Percentiles rank a stretch among this genome's conserved stretches.
These are phyloP conservation scores for Phytophthora brassicae DNA, from an alignment of 352 stramenopile genomes.

Conservation along the genomic window DNA sequence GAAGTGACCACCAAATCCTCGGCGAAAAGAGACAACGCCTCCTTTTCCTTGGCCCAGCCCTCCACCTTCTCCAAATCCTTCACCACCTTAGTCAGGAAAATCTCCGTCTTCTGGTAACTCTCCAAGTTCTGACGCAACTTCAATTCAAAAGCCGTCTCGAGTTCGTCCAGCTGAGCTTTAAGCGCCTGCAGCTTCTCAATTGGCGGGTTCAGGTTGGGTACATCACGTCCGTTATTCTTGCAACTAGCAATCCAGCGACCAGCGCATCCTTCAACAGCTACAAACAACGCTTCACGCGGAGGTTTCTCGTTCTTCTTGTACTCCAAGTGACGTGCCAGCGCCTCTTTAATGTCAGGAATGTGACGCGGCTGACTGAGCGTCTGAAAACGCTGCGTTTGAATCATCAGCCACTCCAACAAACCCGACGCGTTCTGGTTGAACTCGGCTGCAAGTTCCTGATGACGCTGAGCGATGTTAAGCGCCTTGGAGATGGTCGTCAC, in stretches of 20 bases:
- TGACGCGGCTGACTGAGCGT: conserved; percentile 64
- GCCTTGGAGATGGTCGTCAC: conserved; percentile 90
- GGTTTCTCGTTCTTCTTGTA: conserved; percentile 91
- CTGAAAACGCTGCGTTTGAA: conserved; percentile 76
- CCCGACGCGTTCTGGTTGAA: conserved; percentile 73
- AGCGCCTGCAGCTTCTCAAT: conserved; percentile 82
- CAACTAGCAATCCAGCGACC: conserved; percentile 84
- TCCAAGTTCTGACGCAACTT: conserved; percentile 75
- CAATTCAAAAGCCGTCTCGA: conserved; percentile 73
- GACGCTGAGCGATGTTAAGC: conserved; percentile 88
- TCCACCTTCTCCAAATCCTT: conserved; percentile 87
- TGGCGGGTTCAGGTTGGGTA: conserved; percentile 66
- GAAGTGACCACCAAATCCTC: conserved; percentile 53
- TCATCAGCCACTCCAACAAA: conserved; percentile 71
- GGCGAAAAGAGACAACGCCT: conserved; percentile 67
- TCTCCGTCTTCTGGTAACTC: conserved; percentile 83
- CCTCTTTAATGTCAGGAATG: conserved; percentile 72
- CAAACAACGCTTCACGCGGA: conserved; percentile 77
- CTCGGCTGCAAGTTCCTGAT: conserved; percentile 78
- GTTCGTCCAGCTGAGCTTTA: conserved; percentile 64
- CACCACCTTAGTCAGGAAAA: conserved; percentile 82
- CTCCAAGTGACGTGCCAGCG: conserved; percentile 64
- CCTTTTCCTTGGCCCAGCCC: conserved; percentile 79
- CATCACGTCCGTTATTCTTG: conserved; percentile 85
- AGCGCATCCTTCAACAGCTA: conserved; percentile 75